phyloP scores from a whole-genome alignment of 177 flowering plant species.

The Vitis hybrid region DNA sequence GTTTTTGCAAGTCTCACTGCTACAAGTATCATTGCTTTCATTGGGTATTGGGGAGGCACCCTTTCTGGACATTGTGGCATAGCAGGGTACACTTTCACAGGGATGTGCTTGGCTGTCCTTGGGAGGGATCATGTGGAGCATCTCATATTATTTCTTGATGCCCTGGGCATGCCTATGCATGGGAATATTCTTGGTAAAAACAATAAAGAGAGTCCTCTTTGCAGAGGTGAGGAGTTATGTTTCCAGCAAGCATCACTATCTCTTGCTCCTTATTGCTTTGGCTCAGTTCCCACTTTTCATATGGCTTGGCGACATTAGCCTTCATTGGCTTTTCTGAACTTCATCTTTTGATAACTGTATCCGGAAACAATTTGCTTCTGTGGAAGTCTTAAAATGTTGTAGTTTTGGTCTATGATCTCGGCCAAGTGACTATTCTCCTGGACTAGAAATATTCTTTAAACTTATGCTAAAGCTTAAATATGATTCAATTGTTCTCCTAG shows the following conservation, averaged over 20 bases:
- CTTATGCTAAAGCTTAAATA: too few species aligned
- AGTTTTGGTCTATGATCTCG: too few species aligned
- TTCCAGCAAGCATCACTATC: conserved; percentile 70
- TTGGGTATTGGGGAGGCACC: conserved; percentile 71
- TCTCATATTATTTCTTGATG: conserved; percentile 56
- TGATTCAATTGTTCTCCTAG: too few species aligned
- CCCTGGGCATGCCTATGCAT: conserved; percentile 68
- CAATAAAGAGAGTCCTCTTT: conserved; percentile 78
- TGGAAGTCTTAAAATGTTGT: too few species aligned
- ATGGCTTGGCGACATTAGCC: conserved; percentile 68
- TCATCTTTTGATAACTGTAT: conserved; percentile 1
- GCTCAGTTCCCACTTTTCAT: conserved; percentile 70
- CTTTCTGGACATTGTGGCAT: conserved; percentile 66
- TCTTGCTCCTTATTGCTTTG: conserved; percentile 64
- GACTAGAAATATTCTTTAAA: too few species aligned
- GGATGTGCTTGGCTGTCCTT: conserved; percentile 57
- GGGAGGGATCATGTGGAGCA: conserved; percentile 46
- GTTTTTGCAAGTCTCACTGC: too few species aligned
- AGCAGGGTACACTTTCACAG: conserved; percentile 70
- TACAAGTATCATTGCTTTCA: conserved; percentile 29
- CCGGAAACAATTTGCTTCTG: neutral
- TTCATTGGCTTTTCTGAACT: conserved; percentile 57
- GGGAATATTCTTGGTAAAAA: too few species aligned
- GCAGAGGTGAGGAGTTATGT: conserved; percentile 78
- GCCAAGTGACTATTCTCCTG: too few species aligned